Evolutionary conservation across 257 asterid species (phyloP), one percentile per base, ranked within the genome.

Genomic region (Ligustrum vulgare): DNA sequence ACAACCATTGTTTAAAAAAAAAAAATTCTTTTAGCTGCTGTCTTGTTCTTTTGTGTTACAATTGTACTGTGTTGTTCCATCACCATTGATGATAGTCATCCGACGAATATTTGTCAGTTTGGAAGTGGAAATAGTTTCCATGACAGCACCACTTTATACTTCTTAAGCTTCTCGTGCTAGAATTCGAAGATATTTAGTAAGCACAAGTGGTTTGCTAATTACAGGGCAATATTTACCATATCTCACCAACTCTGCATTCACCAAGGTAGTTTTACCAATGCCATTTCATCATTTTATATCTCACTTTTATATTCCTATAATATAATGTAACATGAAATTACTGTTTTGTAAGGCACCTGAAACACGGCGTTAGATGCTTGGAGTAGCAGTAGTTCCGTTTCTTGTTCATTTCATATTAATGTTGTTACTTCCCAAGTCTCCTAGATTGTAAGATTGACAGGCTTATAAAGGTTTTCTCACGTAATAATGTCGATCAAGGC

Each of bases 91-190:
- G 86, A 87, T 90, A 41, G 87, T 92, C 67, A 0, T 89, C 0
- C 96, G 97, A 43, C 82, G 97, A 72, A 20, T 92, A 35, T 84
- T 92, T 8, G 96, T 90, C 0, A 95, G 96, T 41, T 72, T 92
- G 4, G 97, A 96, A 69, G 97, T 92, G 15, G 97, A 96, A 72
- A 92, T 90, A 96, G 97, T 94, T 0, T 92, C 97, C 69, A 92
- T 92, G 96, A 90, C 92, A 1, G 72, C 96, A 0, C 97, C 96
- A 3, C 90, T 92, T 6, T 92, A 92, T 41, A 92, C 90, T 2
- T 92, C 97, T 0, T 96, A 90, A 79, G 91, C 93, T 0, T 92
- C 97, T 36, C 97, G 96, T 2, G 94, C 97, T 66, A 80, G 92
- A 80, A 86, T 92, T 73, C 76, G 94, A 63, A 96, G 94, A 39